phyloP scores from a whole-genome alignment of 23 red algal genomes.

The Gracilariopsis chorda region DNA sequence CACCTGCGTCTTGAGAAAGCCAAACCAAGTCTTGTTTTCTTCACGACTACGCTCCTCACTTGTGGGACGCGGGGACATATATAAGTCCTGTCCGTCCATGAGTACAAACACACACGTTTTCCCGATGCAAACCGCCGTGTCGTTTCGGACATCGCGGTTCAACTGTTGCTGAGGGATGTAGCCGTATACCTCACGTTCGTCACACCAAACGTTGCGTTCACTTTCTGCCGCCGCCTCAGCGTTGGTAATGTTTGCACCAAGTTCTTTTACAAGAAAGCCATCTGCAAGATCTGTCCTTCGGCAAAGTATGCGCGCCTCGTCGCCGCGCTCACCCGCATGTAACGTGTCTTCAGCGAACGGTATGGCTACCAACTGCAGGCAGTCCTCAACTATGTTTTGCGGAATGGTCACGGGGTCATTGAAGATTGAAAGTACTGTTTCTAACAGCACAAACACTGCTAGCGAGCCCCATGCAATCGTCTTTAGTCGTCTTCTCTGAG shows the following conservation, averaged over 20 bases:
- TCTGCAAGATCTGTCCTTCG: not conserved
- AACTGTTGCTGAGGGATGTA: not conserved
- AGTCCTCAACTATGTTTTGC: not conserved
- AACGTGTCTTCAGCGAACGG: not conserved
- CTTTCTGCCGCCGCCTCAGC: not conserved
- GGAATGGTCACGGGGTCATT: not conserved
- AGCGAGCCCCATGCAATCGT: not conserved
- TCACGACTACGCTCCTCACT: not conserved
- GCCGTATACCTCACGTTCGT: not conserved
- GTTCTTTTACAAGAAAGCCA: not conserved
- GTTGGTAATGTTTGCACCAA: not conserved
- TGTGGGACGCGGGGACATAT: not conserved
- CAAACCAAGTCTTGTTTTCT: not conserved
- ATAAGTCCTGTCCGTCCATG: not conserved
- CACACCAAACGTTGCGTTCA: not conserved
- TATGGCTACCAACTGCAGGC: not conserved
- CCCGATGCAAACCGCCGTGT: not conserved
- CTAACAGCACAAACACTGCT: not conserved
- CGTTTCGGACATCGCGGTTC: not conserved
- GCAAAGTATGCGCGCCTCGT: not conserved
- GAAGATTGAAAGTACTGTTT: not conserved
- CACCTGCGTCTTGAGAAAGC: not conserved
- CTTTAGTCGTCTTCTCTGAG: not conserved
- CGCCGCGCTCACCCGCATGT: not conserved
- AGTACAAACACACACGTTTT: not conserved